Base-by-base conservation (phyloP, 805 yeast species). In the Maudiozyma barnettii region DNA sequence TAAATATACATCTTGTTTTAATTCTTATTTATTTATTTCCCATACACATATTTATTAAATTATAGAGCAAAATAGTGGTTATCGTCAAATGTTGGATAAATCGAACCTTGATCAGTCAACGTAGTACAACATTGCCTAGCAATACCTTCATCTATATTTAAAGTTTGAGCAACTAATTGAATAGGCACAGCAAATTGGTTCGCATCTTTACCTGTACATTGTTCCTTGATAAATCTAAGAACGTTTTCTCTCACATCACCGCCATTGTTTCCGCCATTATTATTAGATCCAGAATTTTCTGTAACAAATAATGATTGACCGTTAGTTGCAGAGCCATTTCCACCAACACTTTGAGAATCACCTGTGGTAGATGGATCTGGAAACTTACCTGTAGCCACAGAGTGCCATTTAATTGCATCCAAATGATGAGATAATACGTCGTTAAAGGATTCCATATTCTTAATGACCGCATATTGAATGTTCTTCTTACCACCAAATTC, bases 51-150 rank as follows among this genome's bases (percentile, higher is more conserved):
- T 33, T 19, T 13, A 2, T 35, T 8, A 8, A 3, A 39, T 39
- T 45, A 57, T 48, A 78, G 73, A 45, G 81, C 78, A 55, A 81
- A 70, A 57, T 64, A 82, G 23, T 78, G 72, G 46, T 73, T 73
- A 50, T 84, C 91, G 56, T 83, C 88, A 51, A 77, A 76, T 13
- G 89, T 87, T 43, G 76, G 73, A 60, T 82, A 84, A 42, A 83
- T 72, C 54, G 72, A 79, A 35, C 90, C 95, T 48, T 74, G 80
- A 40, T 83, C 89, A 12, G 78, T 73, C 55, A 84, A 70, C 20
- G 70, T 69, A 31, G 70, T 70, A 57, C 86, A 78, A 51, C 71
- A 70, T 23, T 68, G 64, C 51, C 68, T 67, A 19, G 76, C 82
- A 29, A 72, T 75, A 21, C 73, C 77, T 45, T 69, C 74, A 35